Percentiles rank a stretch among this genome's conserved stretches.
These are phyloP conservation scores for Globisporangium spinosum DNA, from an alignment of 352 stramenopile species.

Conservation along the genomic window DNA sequence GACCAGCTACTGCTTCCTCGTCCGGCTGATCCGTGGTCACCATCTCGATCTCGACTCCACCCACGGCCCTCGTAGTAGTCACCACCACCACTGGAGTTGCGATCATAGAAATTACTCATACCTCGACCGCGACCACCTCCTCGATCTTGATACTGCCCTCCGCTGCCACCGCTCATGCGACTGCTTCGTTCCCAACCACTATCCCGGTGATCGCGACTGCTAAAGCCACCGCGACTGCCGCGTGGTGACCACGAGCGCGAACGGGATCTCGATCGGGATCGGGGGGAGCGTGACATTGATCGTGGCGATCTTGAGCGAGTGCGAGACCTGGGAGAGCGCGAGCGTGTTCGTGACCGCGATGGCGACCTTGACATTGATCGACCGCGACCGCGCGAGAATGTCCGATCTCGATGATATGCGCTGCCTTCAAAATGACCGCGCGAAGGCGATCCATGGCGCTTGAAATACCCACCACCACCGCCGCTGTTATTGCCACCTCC, in stretches of 20 bases:
- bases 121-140: slow-evolving; percentile 16
- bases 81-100: slow-evolving; percentile 20
- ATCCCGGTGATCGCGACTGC: slow-evolving; percentile 10
- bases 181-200: slow-evolving; percentile 14
- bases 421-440: slow-evolving; percentile 27
- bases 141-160: slow-evolving; percentile 19
- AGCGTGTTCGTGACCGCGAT: slow-evolving; percentile 31
- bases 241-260: slow-evolving; percentile 58
- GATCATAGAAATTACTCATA: slow-evolving; percentile 23
- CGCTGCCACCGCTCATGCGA: slow-evolving; percentile 29
- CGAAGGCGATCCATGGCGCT: slow-evolving; percentile 26
- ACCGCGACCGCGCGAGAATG: slow-evolving; percentile 34
- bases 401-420: slow-evolving; percentile 29
- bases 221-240: slow-evolving; percentile 43
- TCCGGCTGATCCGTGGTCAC: slow-evolving; percentile 21
- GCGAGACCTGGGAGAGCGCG: slow-evolving; percentile 21
- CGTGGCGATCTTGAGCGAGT: slow-evolving; percentile 36
- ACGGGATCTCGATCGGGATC: slow-evolving; percentile 42
- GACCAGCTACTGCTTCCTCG: slow-evolving; percentile 18
- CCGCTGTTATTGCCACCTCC: slow-evolving; percentile 8
- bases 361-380: slow-evolving; percentile 57
- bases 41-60: slow-evolving; percentile 35
- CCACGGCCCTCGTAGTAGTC: slow-evolving; percentile 33
- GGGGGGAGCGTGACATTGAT: slow-evolving; percentile 29
- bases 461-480: slow-evolving; percentile 25